A percentile compares a stretch with the other conserved stretches of the same genome.
These are phyloP conservation scores for Ogataea nakhonphanomensis DNA, from an alignment of 805 yeast genomes.

Conservation along the genomic window DNA sequence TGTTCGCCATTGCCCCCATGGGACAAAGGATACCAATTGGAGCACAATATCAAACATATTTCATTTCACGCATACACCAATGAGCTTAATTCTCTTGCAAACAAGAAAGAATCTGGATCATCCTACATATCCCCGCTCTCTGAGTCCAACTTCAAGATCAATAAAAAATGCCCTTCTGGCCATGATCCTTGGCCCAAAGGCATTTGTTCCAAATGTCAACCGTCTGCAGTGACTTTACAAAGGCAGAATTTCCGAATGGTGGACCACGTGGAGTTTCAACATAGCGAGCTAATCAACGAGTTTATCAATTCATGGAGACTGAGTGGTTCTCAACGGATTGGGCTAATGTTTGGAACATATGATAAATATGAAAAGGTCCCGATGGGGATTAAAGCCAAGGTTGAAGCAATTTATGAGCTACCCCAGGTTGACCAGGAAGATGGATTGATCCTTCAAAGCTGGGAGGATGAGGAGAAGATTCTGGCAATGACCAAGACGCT, in stretches of 20 bases:
- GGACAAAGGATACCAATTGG: constrained; percentile 74
- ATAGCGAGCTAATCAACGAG: constrained; percentile 65
- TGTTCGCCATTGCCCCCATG: constrained; percentile 96
- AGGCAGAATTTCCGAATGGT: constrained; percentile 93
- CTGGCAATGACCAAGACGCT: constrained; percentile 52
- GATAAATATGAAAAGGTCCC: constrained; percentile 80
- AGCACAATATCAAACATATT: constrained; percentile 77
- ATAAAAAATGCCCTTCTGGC: constrained; percentile 65
- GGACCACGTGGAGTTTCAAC: constrained; percentile 91
- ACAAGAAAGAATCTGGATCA: constrained; percentile 53
- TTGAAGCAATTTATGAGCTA: constrained; percentile 91
- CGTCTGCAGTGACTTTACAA: constrained; percentile 88
- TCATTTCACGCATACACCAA: constrained; percentile 83
- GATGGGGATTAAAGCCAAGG: constrained; percentile 88
- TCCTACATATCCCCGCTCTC: constrained; percentile 80
- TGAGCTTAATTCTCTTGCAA: constrained; percentile 63
- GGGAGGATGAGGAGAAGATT: constrained; percentile 52
- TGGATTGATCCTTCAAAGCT: constrained; percentile 62
- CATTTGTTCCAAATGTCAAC: constrained; percentile 95
- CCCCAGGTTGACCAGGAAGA: constrained; percentile 85
- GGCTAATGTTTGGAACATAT: constrained; percentile 79
- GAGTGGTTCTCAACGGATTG: constrained; percentile 84
- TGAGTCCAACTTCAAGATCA: constrained; percentile 65
- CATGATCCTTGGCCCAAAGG: constrained; percentile 95
- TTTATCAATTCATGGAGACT: constrained; percentile 92